A percentile compares a stretch with the other conserved stretches of the same genome.
Evolutionary conservation across 495 filamentous ascomycete species (phyloP).

Genomic region (Tuber umbilicatum): DNA sequence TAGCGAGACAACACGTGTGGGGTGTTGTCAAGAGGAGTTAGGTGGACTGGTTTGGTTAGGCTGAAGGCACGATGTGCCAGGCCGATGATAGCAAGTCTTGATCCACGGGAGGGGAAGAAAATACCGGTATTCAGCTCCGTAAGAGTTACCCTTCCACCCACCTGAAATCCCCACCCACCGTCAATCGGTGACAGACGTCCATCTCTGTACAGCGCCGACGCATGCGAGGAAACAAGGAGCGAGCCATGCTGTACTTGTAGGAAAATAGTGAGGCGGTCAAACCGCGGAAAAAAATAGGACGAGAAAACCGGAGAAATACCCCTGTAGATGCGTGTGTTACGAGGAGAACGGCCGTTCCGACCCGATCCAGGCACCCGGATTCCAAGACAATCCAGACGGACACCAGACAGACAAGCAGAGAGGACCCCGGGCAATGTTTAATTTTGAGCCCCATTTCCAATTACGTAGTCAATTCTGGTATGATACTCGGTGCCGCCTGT

Average conservation of each 20-base stretch:
- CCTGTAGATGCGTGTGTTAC: not conserved
- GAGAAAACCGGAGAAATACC: constrained; percentile 10
- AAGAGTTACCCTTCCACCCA: not conserved
- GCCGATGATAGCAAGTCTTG: not conserved
- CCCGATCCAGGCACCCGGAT: constrained; percentile 22
- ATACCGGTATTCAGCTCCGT: not conserved
- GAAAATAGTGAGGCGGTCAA: not conserved
- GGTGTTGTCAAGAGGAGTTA: not conserved
- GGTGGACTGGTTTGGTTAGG: not conserved
- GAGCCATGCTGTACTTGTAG: not conserved
- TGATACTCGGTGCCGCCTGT: not conserved
- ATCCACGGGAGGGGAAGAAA: not conserved
- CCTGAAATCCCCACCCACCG: not conserved
- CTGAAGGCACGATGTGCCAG: not conserved
- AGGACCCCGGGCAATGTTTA: constrained; percentile 22
- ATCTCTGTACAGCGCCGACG: not conserved
- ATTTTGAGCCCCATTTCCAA: constrained; percentile 26
- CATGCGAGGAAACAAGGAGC: not conserved
- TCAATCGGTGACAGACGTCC: not conserved
- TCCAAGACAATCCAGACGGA: not conserved
- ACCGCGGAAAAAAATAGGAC: not conserved
- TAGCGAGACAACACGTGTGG: not conserved
- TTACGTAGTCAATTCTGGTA: not conserved
- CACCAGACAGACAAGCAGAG: not conserved
- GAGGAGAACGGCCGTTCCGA: constrained; percentile 7